Conservation (phyloP, 1,139 yeast genomes). For the Scheffersomyces stambukii region DNA sequence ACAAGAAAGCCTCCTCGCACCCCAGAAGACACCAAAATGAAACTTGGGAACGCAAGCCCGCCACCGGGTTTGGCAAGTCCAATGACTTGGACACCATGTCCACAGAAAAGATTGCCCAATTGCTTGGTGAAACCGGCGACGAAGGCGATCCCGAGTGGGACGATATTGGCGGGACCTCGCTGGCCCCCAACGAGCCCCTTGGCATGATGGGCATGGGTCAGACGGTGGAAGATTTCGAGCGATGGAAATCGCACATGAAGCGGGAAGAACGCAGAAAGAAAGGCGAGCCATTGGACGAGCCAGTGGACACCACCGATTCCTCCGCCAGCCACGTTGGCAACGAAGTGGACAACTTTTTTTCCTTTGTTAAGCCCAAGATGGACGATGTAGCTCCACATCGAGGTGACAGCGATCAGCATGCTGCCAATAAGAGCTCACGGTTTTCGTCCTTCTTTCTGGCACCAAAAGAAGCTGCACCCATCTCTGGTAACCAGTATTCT, state of each 20-base stretch:
- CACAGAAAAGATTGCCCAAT: slow-evolving; percentile 27
- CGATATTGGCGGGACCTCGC: slow-evolving; percentile 7
- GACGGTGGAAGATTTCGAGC: slow-evolving; percentile 67
- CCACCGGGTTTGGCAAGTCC: slow-evolving; percentile 16
- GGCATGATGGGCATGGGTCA: slow-evolving; percentile 36
- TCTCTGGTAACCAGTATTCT: slow-evolving; percentile 3
- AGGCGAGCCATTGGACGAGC: slow-evolving; percentile 27
- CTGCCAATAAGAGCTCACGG: slow-evolving; percentile 34
- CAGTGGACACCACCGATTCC: slow-evolving; percentile 10
- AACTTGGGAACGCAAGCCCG: slow-evolving; percentile 26
- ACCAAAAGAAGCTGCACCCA: slow-evolving; percentile 6
- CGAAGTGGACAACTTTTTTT: slow-evolving; percentile 51
- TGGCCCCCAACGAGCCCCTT: slow-evolving; percentile 2
- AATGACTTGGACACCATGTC: slow-evolving; percentile 27
- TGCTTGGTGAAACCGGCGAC: slow-evolving; percentile 33
- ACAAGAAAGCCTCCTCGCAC: no score
- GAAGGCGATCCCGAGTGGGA: slow-evolving; percentile 55
- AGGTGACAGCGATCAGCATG: slow-evolving; percentile 3
- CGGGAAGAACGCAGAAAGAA: slow-evolving; percentile 50
- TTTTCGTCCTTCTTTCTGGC: slow-evolving; percentile 42
- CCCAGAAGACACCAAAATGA: slow-evolving; percentile 17
- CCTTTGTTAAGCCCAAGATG: slow-evolving; percentile 32
- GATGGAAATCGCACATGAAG: slow-evolving; percentile 63
- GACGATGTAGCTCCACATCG: slow-evolving; percentile 5
- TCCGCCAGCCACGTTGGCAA: slow-evolving; percentile 28